Evolutionary conservation across 2,329 filamentous ascomycete genomes (phyloP).

Genomic region (Stachybotrys echinatus): DNA sequence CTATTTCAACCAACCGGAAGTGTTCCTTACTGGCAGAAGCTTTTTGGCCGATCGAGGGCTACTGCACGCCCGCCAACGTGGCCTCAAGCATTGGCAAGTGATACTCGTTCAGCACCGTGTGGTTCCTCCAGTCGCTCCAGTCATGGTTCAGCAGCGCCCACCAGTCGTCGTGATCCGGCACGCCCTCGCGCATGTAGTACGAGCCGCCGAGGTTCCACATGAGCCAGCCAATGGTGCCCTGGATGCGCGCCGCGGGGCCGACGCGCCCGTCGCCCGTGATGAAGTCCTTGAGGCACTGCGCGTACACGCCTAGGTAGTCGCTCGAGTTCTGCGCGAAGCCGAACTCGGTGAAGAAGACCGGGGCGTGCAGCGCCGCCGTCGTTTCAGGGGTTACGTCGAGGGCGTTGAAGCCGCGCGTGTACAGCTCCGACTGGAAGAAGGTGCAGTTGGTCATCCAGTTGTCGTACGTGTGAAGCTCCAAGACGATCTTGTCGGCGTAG

Average conservation of each 20-base stretch:
- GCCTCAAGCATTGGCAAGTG: neutral
- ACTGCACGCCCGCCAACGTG: too few species aligned
- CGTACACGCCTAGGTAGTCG: neutral
- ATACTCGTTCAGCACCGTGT: neutral
- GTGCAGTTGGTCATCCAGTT: neutral
- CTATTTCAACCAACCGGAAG: too few species aligned
- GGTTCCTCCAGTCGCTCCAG: neutral
- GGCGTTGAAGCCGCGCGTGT: neutral
- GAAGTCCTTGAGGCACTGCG: neutral
- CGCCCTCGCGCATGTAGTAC: neutral
- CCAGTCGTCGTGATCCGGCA: neutral
- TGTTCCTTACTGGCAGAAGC: too few species aligned
- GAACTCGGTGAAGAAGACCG: neutral
- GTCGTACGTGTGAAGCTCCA: neutral
- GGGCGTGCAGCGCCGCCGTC: neutral
- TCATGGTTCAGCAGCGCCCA: neutral
- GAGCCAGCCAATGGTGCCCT: neutral
- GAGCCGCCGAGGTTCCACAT: neutral
- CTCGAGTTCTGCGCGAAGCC: neutral
- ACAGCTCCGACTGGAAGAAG: neutral
- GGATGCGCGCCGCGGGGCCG: neutral
- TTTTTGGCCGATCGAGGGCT: too few species aligned
- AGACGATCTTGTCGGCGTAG: neutral
- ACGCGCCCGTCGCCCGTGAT: neutral
- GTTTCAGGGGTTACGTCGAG: neutral